Base-by-base conservation (phyloP, 108 stramenopile species). In the Stephanodiscus triporus region DNA sequence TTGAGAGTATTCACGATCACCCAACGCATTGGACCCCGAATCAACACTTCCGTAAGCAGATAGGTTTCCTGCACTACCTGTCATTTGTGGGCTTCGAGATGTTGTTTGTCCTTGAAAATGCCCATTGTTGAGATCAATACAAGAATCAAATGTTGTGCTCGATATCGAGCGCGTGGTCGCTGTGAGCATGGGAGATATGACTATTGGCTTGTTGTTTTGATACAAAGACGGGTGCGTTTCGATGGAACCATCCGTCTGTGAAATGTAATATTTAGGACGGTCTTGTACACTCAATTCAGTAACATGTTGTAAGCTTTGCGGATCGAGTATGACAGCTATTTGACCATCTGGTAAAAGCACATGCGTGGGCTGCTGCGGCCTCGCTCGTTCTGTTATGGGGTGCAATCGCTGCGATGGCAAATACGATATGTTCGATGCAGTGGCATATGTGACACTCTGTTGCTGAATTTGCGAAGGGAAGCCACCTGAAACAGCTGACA, bases 281-380 rank as follows among this genome's bases (percentile, higher is more conserved):
- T 73, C 72, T 73, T 79, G 71, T 6, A 53, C 51, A 63, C 65
- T 78, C 16, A 72, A 34, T 68, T 78, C 78, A 32, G 58, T 66
- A 17, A 78, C 71, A 50, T 78, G 55, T 55, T 78, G 78, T 29
- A 78, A 78, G 53, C 71, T 78, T 63, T 58, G 70, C 5, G 78
- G 60, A 45, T 78, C 70, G 13, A 78, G 70, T 42, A 78, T 78
- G 19, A 78, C 64, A 11, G 78, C 78, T 49, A 78, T 78, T 67
- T 78, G 78, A 56, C 78, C 78, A 62, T 72, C 70, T 17, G 78
- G 78, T 45, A 78, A 48, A 38, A 78, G 40, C 27, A 78, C 62
- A 49, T 78, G 78, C 16, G 78, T 80, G 45, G 61, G 63, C 48
- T 76, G 62, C 45, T 78, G 77, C 17, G 77, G 63, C 32, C 57